Conservation (phyloP, 768 basidiomycete species). For the Guyanaporus albipodus region DNA sequence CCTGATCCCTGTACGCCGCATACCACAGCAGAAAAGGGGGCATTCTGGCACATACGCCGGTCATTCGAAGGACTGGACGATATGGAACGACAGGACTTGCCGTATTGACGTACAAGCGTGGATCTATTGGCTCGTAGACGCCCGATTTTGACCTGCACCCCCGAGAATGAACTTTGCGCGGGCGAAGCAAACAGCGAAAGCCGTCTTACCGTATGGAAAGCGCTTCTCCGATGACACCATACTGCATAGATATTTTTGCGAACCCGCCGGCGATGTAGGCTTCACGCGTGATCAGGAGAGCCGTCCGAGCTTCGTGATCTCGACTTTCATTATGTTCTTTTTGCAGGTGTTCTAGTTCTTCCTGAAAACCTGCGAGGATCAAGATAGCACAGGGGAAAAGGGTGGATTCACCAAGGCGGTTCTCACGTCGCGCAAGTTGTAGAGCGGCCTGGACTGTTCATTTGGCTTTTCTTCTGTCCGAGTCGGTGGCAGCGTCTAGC, state of each 20-base stretch:
- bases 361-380: neutral
- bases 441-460: neutral
- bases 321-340: slow-evolving; percentile 7
- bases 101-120: slow-evolving; percentile 60
- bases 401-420: neutral
- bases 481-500: neutral
- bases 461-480: neutral
- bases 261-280: slow-evolving; percentile 33
- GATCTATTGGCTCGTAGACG: slow-evolving; percentile 37
- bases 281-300: slow-evolving; percentile 46
- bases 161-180: neutral
- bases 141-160: slow-evolving; percentile 28
- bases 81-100: slow-evolving; percentile 32
- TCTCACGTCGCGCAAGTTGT: slow-evolving; percentile 8
- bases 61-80: neutral
- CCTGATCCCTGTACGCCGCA: slow-evolving; percentile 74
- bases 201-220: slow-evolving; percentile 28
- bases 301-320: slow-evolving; percentile 35
- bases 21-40: slow-evolving; percentile 64
- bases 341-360: slow-evolving; percentile 8
- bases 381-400: neutral
- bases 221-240: slow-evolving; percentile 51
- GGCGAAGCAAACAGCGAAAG: neutral
- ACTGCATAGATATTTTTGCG: slow-evolving; percentile 39
- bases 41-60: slow-evolving; percentile 40